Base-by-base conservation (phyloP, 2,329 filamentous ascomycete species). In the Monosporascus sp. region DNA sequence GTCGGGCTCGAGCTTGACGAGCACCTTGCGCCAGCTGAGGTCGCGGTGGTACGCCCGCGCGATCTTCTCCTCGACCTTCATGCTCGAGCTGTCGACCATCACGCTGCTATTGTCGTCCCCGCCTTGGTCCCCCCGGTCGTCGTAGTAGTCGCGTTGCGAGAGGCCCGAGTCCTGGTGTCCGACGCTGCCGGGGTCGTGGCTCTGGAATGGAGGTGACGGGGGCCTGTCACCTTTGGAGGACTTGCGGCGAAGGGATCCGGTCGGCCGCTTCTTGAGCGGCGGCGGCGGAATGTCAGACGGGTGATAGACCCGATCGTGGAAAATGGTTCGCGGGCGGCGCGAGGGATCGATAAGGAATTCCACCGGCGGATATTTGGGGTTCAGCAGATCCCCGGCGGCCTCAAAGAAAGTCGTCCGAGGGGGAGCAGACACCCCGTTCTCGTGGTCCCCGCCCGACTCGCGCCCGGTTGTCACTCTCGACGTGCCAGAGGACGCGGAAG, bases 51-150 rank as follows among this genome's bases (percentile, higher is more conserved):
- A 99, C 16, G 91, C 94, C 47, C 94, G 84, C 2, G 94, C 94
- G 61, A 99, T 99, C 73, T 97, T 97, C 70, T 99, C 94, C 70
- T 99, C 94, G 1, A 97, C 91, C 58, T 89, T 90, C 84, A 97
- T 92, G 58, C 75, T 83, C 9, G 85, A 83, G 17, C 73, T 78
- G 61, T 88, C 85, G 3, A 84, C 68, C 0, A 79, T 68, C 7
- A 79, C 74, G 37, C 75, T 69, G 16, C 70, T 66, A 36, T 73
- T 71, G 60, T 74, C 77, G 48, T 76, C 71, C 11, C 7, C 41
- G 5, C n/a, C 22, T 14, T 20, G 41, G 43, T 8, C 24, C 2
- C 43, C 20, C 22, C 26, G 61, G 8, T 72, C 74, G 57, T 83
- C 79, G 50, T 84, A 79, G 54, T 82, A 81, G 59, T 83, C 79